Conservation (phyloP, 2,329 filamentous ascomycete genomes). For the Nigrospora oryzae region DNA sequence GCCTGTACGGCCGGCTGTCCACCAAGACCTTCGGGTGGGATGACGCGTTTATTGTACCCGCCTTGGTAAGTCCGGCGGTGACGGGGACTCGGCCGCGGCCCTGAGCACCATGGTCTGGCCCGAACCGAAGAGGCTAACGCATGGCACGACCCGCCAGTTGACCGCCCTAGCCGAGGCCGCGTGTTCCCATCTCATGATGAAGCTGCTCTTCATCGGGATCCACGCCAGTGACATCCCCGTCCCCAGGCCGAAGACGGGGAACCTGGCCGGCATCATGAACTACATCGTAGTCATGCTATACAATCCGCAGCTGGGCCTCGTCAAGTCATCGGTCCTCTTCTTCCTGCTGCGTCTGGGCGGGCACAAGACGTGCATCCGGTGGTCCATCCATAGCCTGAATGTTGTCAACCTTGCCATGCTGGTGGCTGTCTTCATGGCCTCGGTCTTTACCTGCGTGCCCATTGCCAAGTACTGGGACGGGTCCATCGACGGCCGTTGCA, state of each 20-base stretch:
- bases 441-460: slow-evolving; percentile 20
- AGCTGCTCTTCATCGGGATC: slow-evolving; percentile 7
- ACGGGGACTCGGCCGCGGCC: slow-evolving; percentile 4
- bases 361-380: slow-evolving; percentile 11
- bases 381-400: slow-evolving; percentile 17
- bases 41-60: not conserved
- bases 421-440: slow-evolving; percentile 18
- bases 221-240: slow-evolving; percentile 11
- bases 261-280: slow-evolving; percentile 11
- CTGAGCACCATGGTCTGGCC: not conserved
- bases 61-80: slow-evolving; percentile 3
- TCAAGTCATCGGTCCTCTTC: slow-evolving; percentile 22
- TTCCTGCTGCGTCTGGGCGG: slow-evolving; percentile 21
- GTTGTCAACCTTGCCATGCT: slow-evolving; percentile 16
- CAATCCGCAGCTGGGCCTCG: slow-evolving; percentile 21
- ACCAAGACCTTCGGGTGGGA: slow-evolving; percentile 14
- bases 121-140: not conserved
- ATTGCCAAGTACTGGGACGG: slow-evolving; percentile 16
- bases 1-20: slow-evolving; percentile 10
- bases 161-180: slow-evolving; percentile 1
- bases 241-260: not conserved
- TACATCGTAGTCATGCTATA: slow-evolving; percentile 19
- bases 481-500: slow-evolving; percentile 10
- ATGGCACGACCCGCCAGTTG: slow-evolving; percentile 1
- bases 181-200: slow-evolving; percentile 8